Base-by-base conservation (phyloP, 2,329 filamentous ascomycete species). In the Fusarium incarnatum region DNA sequence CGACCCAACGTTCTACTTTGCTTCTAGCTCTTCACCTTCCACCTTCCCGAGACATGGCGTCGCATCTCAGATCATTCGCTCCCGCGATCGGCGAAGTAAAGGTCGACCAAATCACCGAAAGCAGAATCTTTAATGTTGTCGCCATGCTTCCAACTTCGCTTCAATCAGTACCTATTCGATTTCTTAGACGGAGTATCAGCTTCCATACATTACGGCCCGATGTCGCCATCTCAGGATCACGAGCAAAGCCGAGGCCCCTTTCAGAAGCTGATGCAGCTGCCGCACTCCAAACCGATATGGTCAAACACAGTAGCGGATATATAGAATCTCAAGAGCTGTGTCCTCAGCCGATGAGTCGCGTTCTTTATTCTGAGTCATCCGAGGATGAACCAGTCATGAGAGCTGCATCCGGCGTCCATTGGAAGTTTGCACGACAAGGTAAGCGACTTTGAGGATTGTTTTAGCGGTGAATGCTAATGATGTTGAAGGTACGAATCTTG, bases 121-220 rank as follows among this genome's bases (percentile, higher is more conserved):
- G 77, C 53, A 75, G 77, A 53, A 78, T 83, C 47, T 85, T 84
- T 23, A 83, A 84, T 63, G 79, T 89, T 18, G 87, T 86, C 75
- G 81, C 83, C 8, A 82, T 89, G 60, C 82, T 89, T 10, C 87
- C 87, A 6, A 79, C 81, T 2, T 81, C 86, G 7, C 79, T 89
- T 8, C 84, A 86, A 72, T 84, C 81, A 23, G 84, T 84, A 5
- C 82, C 81, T 8, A 79, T 89, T 11, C 82, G 83, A 30, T 87
- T 85, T 8, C 77, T 89, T 45, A 79, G 81, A 32, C 78, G 78
- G 52, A 82, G 80, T 13, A 79, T 80, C 45, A 82, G 77, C 56
- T 72, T 81, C 9, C 70, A 77, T 25, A 74, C 70, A 11, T 56
- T 78, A 20, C 69, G 69, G 16, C 47, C 61, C 8, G 61, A 65